Evolutionary conservation across 2,329 filamentous ascomycete species (phyloP).

Genomic region (Trichoderma harzianum): DNA sequence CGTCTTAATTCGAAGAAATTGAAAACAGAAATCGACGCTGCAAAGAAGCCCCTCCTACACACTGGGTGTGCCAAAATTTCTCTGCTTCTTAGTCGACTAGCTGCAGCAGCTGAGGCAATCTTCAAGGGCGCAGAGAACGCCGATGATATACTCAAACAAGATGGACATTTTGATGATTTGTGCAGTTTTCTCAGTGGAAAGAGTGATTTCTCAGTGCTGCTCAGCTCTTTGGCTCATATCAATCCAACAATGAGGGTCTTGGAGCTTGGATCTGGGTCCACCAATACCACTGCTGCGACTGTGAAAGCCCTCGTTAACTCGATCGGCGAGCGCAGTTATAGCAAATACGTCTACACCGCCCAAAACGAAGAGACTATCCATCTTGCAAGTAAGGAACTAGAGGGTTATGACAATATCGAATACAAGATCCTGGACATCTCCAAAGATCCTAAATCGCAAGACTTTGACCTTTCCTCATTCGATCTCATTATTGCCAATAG

Average conservation of each 20-base stretch:
- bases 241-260: constrained; percentile 19
- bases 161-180: neutral
- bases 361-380: constrained; percentile 24
- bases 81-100: neutral
- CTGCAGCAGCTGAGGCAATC: neutral
- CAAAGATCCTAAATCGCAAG: constrained; percentile 11
- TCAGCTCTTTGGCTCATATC: constrained; percentile 8
- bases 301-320: constrained; percentile 1
- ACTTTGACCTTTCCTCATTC: constrained; percentile 6
- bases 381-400: constrained; percentile 24
- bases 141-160: neutral
- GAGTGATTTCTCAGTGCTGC: neutral
- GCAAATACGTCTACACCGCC: constrained; percentile 28
- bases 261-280: constrained; percentile 40
- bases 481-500: constrained; percentile 16
- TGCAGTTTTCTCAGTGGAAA: neutral
- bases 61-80: neutral
- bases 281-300: constrained; percentile 28
- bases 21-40: neutral
- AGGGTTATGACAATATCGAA: constrained; percentile 1
- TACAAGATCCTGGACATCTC: constrained; percentile 28
- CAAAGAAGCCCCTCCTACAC: neutral
- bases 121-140: neutral
- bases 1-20: neutral
- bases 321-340: neutral